These are phyloP conservation scores for Linnemannia schmuckeri DNA, from an alignment of 192 early-diverging fungal genomes.

Conservation along the genomic window DNA sequence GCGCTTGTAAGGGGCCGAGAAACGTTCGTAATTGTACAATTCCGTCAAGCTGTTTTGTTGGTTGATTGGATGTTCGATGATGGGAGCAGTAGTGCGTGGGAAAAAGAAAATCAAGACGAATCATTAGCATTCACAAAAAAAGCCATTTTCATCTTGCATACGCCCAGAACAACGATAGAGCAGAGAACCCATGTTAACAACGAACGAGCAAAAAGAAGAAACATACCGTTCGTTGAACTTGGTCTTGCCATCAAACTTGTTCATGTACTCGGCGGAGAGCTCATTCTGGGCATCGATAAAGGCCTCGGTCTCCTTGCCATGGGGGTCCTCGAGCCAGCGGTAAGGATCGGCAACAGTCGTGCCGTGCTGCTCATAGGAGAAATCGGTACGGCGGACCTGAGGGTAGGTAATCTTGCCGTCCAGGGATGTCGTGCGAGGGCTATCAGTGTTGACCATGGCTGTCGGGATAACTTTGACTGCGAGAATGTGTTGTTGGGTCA, in stretches of 20 bases:
- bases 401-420: slow-evolving; percentile 61
- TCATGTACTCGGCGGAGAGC: slow-evolving; percentile 62
- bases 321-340: slow-evolving; percentile 78
- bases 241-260: slow-evolving; percentile 49
- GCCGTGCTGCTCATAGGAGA: slow-evolving; percentile 56
- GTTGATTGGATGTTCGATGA: not conserved
- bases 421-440: slow-evolving; percentile 15
- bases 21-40: slow-evolving; percentile 71
- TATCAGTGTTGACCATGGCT: slow-evolving; percentile 24
- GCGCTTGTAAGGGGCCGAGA: slow-evolving; percentile 65
- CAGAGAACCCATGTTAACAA: not conserved
- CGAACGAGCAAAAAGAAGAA: not conserved
- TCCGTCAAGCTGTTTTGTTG: slow-evolving; percentile 61
- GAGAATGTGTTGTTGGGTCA: not conserved
- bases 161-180: too few relatives aligned
- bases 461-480: not conserved
- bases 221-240: slow-evolving; percentile 54
- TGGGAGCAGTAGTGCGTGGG: not conserved
- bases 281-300: slow-evolving; percentile 76
- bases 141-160: too few relatives aligned
- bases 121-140: not conserved
- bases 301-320: slow-evolving; percentile 68
- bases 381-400: slow-evolving; percentile 62
- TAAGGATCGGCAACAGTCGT: slow-evolving; percentile 67
- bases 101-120: not conserved